Evolutionary conservation across 768 basidiomycete genomes (phyloP).

Genomic region (Royoungia palumana): DNA sequence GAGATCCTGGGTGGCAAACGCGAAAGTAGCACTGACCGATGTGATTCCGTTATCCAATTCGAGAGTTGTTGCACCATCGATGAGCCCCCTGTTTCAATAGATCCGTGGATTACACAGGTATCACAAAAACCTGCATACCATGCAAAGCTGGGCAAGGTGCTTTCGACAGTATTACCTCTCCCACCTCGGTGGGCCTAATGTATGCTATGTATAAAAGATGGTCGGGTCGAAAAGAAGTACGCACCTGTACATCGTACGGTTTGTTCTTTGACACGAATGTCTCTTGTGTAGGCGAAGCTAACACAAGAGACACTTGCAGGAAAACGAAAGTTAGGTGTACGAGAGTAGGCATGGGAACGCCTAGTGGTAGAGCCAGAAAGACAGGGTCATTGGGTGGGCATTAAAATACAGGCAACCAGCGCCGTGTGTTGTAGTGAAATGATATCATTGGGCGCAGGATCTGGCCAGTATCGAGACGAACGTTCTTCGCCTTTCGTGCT

Average conservation of each 20-base stretch:
- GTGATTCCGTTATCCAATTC: conserved; percentile 80
- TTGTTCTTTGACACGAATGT: conserved; percentile 20
- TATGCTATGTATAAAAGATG: conserved; percentile 2
- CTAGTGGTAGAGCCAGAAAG: not conserved
- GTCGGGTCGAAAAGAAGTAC: not conserved
- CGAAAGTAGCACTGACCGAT: conserved; percentile 39
- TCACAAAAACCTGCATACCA: conserved; percentile 42
- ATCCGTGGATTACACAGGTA: conserved; percentile 9
- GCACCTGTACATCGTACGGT: conserved; percentile 53
- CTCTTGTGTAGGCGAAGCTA: conserved; percentile 29
- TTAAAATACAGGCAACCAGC: not conserved
- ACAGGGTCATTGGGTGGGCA: not conserved
- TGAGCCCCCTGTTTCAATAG: conserved; percentile 53
- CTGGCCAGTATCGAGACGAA: conserved; percentile 27
- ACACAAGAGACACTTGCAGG: conserved; percentile 9
- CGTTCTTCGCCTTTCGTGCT: conserved; percentile 25
- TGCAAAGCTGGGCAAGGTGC: conserved; percentile 69
- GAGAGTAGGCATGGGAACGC: conserved; percentile 14
- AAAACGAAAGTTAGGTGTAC: conserved; percentile 7
- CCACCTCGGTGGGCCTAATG: conserved; percentile 71
- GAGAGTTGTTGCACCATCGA: conserved; percentile 72
- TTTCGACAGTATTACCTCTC: conserved; percentile 73
- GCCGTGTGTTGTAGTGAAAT: not conserved
- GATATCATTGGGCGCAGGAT: conserved; percentile 12
- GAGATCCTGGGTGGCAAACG: conserved; percentile 1